These are phyloP conservation scores for Stachybotrys chartarum DNA, from an alignment of 2,329 filamentous ascomycete species.

Conservation along the genomic window DNA sequence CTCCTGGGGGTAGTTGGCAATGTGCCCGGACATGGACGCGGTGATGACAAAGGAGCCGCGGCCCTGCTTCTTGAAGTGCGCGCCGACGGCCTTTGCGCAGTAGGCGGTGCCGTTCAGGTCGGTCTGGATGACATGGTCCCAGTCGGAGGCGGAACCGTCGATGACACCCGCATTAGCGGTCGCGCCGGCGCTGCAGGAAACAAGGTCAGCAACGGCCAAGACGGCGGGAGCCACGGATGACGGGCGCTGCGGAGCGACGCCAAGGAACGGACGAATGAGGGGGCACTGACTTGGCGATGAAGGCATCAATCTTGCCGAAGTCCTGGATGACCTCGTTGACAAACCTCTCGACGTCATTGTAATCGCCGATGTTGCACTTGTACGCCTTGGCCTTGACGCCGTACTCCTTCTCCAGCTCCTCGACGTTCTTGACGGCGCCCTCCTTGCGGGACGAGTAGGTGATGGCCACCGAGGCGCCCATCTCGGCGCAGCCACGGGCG, in stretches of 20 bases:
- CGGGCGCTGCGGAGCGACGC: background rate
- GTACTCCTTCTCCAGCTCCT: conserved; percentile 57
- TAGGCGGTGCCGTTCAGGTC: conserved; percentile 63
- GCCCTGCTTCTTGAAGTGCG: conserved; percentile 57
- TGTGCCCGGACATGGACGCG: conserved; percentile 62
- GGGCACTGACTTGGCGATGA: conserved; percentile 66
- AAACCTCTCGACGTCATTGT: conserved; percentile 41
- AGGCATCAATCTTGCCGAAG: conserved; percentile 67
- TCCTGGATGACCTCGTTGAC: conserved; percentile 61
- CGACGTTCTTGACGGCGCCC: conserved; percentile 59
- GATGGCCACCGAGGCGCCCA: conserved; percentile 63
- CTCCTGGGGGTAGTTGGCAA: conserved; percentile 63
- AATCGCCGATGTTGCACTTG: conserved; percentile 51
- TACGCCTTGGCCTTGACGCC: conserved; percentile 60
- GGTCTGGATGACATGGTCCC: conserved; percentile 55
- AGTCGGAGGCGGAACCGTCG: conserved; percentile 59
- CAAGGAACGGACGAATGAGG: background rate
- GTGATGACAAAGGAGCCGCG: conserved; percentile 62
- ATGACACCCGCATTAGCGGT: conserved; percentile 62
- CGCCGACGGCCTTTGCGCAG: conserved; percentile 57
- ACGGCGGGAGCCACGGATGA: background rate
- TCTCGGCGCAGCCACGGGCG: conserved; percentile 62
- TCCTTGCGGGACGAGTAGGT: conserved; percentile 67
- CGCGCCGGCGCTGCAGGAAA: conserved; percentile 44
- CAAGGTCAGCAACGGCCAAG: conserved; percentile 1